Base-by-base conservation (phyloP, 1,139 yeast species). In the Kodamaea anthophila region DNA sequence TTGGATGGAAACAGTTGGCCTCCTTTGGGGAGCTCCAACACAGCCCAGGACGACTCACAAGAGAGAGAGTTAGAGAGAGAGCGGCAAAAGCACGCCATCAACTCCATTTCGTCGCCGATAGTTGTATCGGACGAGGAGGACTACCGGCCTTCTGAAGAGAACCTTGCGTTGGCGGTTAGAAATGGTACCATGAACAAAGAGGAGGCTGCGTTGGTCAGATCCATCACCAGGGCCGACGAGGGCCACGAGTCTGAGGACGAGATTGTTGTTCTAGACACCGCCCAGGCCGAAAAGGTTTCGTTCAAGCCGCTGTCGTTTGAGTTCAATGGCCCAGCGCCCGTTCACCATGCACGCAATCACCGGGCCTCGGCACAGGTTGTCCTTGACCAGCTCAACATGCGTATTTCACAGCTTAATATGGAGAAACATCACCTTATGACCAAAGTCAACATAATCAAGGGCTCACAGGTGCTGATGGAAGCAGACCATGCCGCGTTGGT, bases 271-370 rank as follows among this genome's bases (percentile, higher is more conserved):
- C 34, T 51, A 4, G 47, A 49, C 16, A 42, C 43, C 23, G 36
- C 39, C 13, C 45, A 41, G 28, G 50, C 47, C n/a, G 28, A 42
- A 8, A 47, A 36, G 11, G 30, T 42, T 8, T 39, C 35, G 3
- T 51, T 49, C 41, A 49, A 49, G 23, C 41, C 42, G 9, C 41
- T 46, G 3, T 36, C 50, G 4, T 49, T 51, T 27, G 39, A 37
- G 22, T 54, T 36, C 36, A 58, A 60, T 33, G 39, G 41, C 21
- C 67, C 69, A 1, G 63, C 54, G 0, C 64, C 65, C 1, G 61
- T 58, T 0, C 50, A 53, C 9, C 65, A 60, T 24, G 44, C 42
- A 5, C 26, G 25, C 13, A 9, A 24, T n/a, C n/a, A n/a, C n/a
- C n/a, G n/a, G n/a, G n/a, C n/a, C n/a, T n/a, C n/a, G n/a, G n/a